A percentile compares a stretch with the other conserved stretches of the same genome.
Evolutionary conservation across 2,329 filamentous ascomycete species (phyloP).

Genomic region (Alternaria ethzedia): DNA sequence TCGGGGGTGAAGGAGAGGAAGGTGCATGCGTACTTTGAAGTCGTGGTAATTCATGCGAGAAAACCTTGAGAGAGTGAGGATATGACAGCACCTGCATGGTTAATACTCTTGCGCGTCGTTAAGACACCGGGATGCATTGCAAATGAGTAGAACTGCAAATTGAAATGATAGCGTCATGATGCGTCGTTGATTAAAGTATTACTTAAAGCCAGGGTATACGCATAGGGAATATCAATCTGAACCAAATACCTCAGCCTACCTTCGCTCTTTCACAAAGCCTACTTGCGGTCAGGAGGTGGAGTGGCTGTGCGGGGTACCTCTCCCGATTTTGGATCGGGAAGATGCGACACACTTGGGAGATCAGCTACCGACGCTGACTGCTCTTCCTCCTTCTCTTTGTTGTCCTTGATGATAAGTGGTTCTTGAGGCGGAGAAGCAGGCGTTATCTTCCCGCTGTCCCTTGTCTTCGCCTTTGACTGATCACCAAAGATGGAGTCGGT

Average conservation of each 20-base stretch:
- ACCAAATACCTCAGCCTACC: slow-evolving; percentile 2
- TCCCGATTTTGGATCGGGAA: slow-evolving; percentile 41
- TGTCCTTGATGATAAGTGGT: slow-evolving; percentile 36
- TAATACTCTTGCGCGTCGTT: no score
- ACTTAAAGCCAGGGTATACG: slow-evolving; percentile 19
- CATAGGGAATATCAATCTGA: slow-evolving; percentile 24
- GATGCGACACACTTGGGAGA: slow-evolving; percentile 45
- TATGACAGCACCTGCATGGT: no score
- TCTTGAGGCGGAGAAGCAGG: slow-evolving; percentile 25
- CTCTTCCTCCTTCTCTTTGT: slow-evolving; percentile 26
- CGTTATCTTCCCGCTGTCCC: slow-evolving; percentile 16
- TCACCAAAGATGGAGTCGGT: slow-evolving; percentile 37
- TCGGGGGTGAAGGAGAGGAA: slow-evolving; percentile 39
- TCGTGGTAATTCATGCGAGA: slow-evolving; percentile 23
- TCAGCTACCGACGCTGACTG: slow-evolving; percentile 35
- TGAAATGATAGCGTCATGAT: neutral
- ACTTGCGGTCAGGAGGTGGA: slow-evolving; percentile 19
- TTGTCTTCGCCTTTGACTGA: slow-evolving; percentile 23
- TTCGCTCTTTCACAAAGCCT: neutral
- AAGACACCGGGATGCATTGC: neutral
- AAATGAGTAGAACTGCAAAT: neutral
- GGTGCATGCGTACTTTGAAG: slow-evolving; percentile 43
- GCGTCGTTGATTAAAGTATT: slow-evolving; percentile 8
- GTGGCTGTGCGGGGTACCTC: slow-evolving; percentile 19
- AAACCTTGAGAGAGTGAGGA: slow-evolving; percentile 20